Percentiles rank a stretch among this genome's conserved stretches.
Evolutionary conservation across 768 basidiomycete genomes (phyloP).

Genomic region (Dendrothele bispora): DNA sequence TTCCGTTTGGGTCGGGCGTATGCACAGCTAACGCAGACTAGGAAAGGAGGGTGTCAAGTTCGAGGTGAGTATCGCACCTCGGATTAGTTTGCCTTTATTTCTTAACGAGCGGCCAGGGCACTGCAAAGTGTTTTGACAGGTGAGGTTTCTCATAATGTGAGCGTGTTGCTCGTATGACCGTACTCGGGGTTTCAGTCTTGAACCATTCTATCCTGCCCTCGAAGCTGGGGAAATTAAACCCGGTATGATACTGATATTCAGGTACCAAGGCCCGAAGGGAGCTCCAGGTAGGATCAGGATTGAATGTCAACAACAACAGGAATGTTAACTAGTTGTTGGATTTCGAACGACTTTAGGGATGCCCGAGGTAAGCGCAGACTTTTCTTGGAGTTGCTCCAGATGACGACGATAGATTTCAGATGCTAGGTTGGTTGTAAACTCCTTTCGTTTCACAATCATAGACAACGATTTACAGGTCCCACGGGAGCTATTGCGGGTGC

Average conservation of each 20-base stretch:
- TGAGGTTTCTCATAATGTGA: too few relatives aligned
- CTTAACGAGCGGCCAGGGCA: slow-evolving; percentile 43
- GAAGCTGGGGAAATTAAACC: slow-evolving; percentile 72
- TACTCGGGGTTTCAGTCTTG: slow-evolving; percentile 40
- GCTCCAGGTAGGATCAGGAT: too few relatives aligned
- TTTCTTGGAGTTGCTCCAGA: not conserved
- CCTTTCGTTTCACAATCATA: not conserved
- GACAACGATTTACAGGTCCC: slow-evolving; percentile 55
- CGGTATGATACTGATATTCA: slow-evolving; percentile 77
- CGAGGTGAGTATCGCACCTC: slow-evolving; percentile 47
- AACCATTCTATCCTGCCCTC: slow-evolving; percentile 72
- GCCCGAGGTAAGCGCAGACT: slow-evolving; percentile 59
- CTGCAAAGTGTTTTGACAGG: slow-evolving; percentile 79
- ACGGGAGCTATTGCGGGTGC: slow-evolving; percentile 86
- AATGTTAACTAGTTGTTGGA: too few relatives aligned
- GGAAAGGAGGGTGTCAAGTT: slow-evolving; percentile 82
- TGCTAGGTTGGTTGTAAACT: slow-evolving; percentile 36
- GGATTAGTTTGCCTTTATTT: not conserved
- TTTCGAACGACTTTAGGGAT: too few relatives aligned
- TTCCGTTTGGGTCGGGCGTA: too few relatives aligned
- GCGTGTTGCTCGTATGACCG: not conserved
- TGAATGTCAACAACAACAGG: too few relatives aligned
- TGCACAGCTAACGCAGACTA: too few relatives aligned
- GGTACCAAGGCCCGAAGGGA: slow-evolving; percentile 89
- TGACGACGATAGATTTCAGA: slow-evolving; percentile 7